Conservation (phyloP, 257 asterid species). For the Scutellaria baicalensis region DNA sequence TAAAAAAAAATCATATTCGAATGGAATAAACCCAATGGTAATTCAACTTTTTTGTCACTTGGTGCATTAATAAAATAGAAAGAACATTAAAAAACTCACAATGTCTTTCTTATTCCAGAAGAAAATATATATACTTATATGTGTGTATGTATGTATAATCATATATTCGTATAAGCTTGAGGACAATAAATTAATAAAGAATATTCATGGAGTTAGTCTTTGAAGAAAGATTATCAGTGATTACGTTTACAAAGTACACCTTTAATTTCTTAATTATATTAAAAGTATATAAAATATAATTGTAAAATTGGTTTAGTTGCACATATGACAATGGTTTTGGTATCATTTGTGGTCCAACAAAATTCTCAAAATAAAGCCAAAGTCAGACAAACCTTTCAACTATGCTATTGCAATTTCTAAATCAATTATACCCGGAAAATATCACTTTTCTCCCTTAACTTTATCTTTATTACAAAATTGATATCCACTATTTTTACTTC, state of each 20-base stretch:
- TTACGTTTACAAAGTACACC: not conserved
- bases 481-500: too few species aligned
- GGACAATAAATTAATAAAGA: not conserved
- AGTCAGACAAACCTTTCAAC: not conserved
- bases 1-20: too few species aligned
- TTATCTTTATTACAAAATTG: too few species aligned
- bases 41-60: too few species aligned
- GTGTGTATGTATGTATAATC: too few species aligned
- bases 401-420: constrained; percentile 9
- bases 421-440: not conserved
- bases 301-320: constrained; percentile 7
- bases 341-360: not conserved
- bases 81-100: too few species aligned
- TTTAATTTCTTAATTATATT: not conserved
- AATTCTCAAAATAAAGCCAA: not conserved
- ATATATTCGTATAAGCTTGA: not conserved
- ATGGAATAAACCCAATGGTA: too few species aligned
- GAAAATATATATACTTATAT: not conserved
- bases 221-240: not conserved
- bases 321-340: constrained; percentile 9
- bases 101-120: too few species aligned
- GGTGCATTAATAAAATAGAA: too few species aligned
- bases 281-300: not conserved
- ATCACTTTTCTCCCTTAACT: not conserved
- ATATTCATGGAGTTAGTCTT: not conserved